Evolutionary conservation across 257 asterid genomes (phyloP), one percentile per base, ranked within the genome.

Genomic region (Solanum gandarillasii): DNA sequence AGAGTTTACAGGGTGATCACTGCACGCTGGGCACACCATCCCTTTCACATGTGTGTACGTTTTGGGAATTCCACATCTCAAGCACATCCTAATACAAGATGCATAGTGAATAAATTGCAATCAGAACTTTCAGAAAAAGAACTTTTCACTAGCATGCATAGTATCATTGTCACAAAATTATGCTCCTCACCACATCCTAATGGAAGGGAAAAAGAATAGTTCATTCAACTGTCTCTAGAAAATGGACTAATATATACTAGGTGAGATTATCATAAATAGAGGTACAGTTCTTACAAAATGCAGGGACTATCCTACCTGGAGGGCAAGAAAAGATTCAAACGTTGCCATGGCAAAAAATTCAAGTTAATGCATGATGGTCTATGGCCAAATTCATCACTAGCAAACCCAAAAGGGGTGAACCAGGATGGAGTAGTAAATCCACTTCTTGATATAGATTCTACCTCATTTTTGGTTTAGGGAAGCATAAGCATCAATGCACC

Each of bases 11-110:
- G 98, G 97, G 20, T 90, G 92, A 91, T 93, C 98, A 41, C 93
- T 91, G 34, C 99, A 97, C 23, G 93, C 88, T 5, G 99, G 99
- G 93, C 99, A 97, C 72, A 95, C 94, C 25, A 95, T 89, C 88
- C 99, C 99, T 87, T 90, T 93, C 0, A 91, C 70, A 35, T 94
- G 93, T 21, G 98, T 88, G 93, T 84, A 93, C 25, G 99, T 94
- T 92, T 97, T 97, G 3, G 98, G 98, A 86, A 97, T 87, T 52
- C 99, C 98, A 89, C 99, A 97, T 36, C 81, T 91, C 87, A 93
- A 90, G 87, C 99, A 97, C 93, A 97, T 92, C 94, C 99, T 97
- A 89, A 86, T 84, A 41, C 89, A 90, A 55, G 71, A 55, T 84
- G 25, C 38, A 34, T 7, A 12, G 84, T 79, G 31, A 14, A 79